Base-by-base conservation (phyloP, 306 rosid species). In the Senna siamea region DNA sequence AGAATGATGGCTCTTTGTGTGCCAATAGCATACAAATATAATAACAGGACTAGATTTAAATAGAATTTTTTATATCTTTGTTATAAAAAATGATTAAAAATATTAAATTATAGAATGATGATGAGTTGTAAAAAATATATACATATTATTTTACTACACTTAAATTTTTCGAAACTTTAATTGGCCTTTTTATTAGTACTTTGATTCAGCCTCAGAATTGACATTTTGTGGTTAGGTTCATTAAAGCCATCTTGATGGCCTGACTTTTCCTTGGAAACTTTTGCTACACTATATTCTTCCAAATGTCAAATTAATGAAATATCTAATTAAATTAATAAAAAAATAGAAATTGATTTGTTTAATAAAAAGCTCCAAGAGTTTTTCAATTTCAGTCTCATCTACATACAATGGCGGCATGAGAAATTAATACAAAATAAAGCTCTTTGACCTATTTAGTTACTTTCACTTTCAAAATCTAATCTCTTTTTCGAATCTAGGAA, bases 191-290 rank as follows among this genome's bases (percentile, higher is more conserved):
- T 23, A 50, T 47, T 35, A 50, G 30, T 7, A 53, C 26, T 32
- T 53, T 6, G n/a, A 37, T 28, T 8, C 53, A 17, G 44, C 23
- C 28, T 30, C 38, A n/a, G 57, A 61, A 47, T 28, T 47, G 50
- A 38, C 61, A 26, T 69, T 58, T 41, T 30, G 10, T 34, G 63
- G 85, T 82, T 86, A 77, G 87, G 85, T 71, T 78, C 73, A 83
- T 78, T 70, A 83, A 76, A 74, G 57, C 63, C 89, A 80, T 70
- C 9, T 37, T 11, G 5, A 37, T 37, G n/a, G n/a, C 30, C 30
- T 34, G 46, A 60, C 46, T n/a, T 59, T 59, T 59, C 66, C 32
- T 59, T 7, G 66, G 7, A 59, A n/a, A 32, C 9, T 32, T 34
- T 32, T 40, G 17, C 20, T 7, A 32, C 14, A 1, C 66, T 3